Conservation (phyloP, 2,329 filamentous ascomycete genomes). For the Hyphodiscus sp. region DNA sequence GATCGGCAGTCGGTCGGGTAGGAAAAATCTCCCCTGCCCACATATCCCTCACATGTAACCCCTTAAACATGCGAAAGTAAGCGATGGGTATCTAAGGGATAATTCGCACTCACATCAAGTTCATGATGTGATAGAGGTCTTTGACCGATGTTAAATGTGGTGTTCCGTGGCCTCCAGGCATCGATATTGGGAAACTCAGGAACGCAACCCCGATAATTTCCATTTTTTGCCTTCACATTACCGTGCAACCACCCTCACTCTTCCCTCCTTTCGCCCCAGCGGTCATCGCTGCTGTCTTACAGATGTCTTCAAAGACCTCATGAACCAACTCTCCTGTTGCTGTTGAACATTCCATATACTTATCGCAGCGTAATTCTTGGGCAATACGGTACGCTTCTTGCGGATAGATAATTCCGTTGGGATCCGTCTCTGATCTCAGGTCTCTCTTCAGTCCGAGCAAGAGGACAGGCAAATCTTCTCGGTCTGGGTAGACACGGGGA, state of each 20-base stretch:
- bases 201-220: too few species aligned
- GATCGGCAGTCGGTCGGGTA: too few species aligned
- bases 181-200: too few species aligned
- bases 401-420: slow-evolving; percentile 54
- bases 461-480: slow-evolving; percentile 46
- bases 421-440: slow-evolving; percentile 48
- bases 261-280: slow-evolving; percentile 36
- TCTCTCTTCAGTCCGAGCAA: slow-evolving; percentile 57
- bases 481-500: slow-evolving; percentile 37
- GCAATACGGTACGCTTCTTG: slow-evolving; percentile 52
- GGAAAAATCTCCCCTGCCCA: too few species aligned
- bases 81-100: too few species aligned
- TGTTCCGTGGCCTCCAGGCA: too few species aligned
- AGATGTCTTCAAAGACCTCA: slow-evolving; percentile 55
- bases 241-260: slow-evolving; percentile 47
- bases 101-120: too few species aligned
- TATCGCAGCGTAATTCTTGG: slow-evolving; percentile 53
- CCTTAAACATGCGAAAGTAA: too few species aligned
- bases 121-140: too few species aligned
- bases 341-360: slow-evolving; percentile 59
- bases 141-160: too few species aligned
- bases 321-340: slow-evolving; percentile 52
- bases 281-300: slow-evolving; percentile 46
- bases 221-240: slow-evolving; percentile 35
- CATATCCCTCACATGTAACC: too few species aligned